Conservation (phyloP, 345 rosid genomes). For the Alliaria petiolata region DNA sequence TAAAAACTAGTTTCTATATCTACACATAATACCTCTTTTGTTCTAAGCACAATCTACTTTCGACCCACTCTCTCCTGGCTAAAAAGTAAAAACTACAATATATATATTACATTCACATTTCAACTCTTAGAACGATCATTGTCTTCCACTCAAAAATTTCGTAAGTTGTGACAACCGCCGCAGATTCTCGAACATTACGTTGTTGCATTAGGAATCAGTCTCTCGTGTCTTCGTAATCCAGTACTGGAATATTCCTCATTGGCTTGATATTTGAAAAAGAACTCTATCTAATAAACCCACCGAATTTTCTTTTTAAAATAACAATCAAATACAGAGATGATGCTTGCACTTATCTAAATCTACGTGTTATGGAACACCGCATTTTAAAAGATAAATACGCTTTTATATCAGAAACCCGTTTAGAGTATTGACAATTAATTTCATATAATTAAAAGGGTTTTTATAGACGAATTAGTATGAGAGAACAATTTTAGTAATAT, state of each 20-base stretch:
- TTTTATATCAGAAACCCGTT: background rate
- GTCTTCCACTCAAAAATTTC: background rate
- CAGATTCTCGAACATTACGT: constrained; percentile 8
- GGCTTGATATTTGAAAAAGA: constrained; percentile 21
- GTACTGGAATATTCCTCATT: constrained; percentile 5
- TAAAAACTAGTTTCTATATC: too few species aligned
- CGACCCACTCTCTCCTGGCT: background rate
- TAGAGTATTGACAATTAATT: background rate
- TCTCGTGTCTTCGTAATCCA: constrained; percentile 22
- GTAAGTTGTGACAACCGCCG: background rate
- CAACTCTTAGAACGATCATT: background rate
- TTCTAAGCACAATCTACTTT: background rate
- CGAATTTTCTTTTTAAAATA: background rate
- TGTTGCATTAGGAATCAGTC: background rate
- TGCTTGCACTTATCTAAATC: constrained; percentile 28
- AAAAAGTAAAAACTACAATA: background rate
- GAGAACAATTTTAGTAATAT: background rate
- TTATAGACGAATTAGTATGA: background rate
- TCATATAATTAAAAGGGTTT: background rate
- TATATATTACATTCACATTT: background rate
- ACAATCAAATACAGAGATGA: background rate
- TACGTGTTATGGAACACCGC: constrained; percentile 20
- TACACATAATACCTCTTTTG: background rate
- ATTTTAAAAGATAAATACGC: background rate
- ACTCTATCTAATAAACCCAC: background rate